These are phyloP conservation scores for Trichoderma aggressivum DNA, from an alignment of 2,329 filamentous ascomycete genomes.

Conservation along the genomic window DNA sequence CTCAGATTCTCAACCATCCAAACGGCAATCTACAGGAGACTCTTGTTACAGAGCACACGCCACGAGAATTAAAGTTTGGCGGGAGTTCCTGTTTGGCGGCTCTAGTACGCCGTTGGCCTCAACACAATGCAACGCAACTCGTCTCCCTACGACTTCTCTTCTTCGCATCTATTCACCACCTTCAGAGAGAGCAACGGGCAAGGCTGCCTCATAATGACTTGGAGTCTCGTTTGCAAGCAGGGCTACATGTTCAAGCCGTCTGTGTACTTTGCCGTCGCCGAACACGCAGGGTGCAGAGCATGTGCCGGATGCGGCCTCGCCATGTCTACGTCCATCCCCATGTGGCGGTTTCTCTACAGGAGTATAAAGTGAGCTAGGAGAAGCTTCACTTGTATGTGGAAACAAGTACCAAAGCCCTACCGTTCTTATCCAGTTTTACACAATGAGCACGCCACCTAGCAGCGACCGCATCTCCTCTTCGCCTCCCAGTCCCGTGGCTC, in stretches of 20 bases:
- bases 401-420: background rate
- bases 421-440: background rate
- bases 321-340: background rate
- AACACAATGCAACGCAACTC: background rate
- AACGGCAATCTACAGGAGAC: background rate
- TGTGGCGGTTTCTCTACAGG: background rate
- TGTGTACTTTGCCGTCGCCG: background rate
- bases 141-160: background rate
- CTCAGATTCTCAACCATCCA: background rate
- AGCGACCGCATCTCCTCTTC: background rate
- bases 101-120: background rate
- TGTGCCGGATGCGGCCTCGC: slow-evolving; percentile 1
- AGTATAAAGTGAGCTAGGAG: slow-evolving; percentile 1
- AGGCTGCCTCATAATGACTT: too few relatives aligned
- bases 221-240: background rate
- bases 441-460: background rate
- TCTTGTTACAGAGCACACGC: background rate
- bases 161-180: background rate
- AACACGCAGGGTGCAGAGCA: background rate
- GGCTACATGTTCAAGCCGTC: background rate
- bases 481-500: background rate
- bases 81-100: background rate
- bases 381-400: background rate
- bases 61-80: background rate
- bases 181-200: background rate